Percentiles rank a stretch among this genome's conserved stretches.
Evolutionary conservation across 2,329 filamentous ascomycete species (phyloP).

Genomic region (Talaromyces islandicus): DNA sequence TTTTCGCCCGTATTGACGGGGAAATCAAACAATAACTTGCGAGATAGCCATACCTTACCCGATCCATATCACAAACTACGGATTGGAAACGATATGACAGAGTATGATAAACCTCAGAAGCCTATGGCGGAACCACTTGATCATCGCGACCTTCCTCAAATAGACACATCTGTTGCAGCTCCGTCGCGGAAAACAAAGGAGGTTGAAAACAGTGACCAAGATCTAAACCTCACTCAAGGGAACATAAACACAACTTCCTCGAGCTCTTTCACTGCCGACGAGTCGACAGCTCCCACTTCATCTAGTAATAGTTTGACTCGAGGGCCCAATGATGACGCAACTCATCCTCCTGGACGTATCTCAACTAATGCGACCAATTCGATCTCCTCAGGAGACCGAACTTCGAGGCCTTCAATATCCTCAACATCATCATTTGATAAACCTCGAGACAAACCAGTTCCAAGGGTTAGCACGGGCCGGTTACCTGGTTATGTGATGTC

Average conservation of each 20-base stretch:
- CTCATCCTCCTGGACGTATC: slow-evolving; percentile 23
- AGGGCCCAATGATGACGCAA: slow-evolving; percentile 20
- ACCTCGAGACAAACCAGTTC: slow-evolving; percentile 26
- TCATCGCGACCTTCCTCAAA: slow-evolving; percentile 22
- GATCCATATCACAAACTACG: slow-evolving; percentile 17
- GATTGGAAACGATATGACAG: slow-evolving; percentile 14
- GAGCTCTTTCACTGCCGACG: slow-evolving; percentile 23
- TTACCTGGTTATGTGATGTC: slow-evolving; percentile 40
- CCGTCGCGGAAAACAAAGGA: slow-evolving; percentile 20
- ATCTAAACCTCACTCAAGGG: slow-evolving; percentile 26
- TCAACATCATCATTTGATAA: slow-evolving; percentile 20
- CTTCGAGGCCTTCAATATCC: slow-evolving; percentile 20
- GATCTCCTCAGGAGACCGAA: slow-evolving; percentile 25
- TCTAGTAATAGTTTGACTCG: slow-evolving; percentile 25
- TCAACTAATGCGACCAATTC: slow-evolving; percentile 23
- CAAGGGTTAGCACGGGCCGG: slow-evolving; percentile 39
- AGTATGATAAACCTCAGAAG: slow-evolving; percentile 20
- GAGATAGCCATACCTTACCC: slow-evolving; percentile 18
- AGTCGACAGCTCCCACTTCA: slow-evolving; percentile 20
- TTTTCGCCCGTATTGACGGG: slow-evolving; percentile 29
- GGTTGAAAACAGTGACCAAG: slow-evolving; percentile 18
- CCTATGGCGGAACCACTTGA: slow-evolving; percentile 15
- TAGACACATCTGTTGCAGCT: slow-evolving; percentile 19
- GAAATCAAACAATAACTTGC: slow-evolving; percentile 21
- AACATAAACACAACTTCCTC: slow-evolving; percentile 24